Evolutionary conservation across 495 filamentous ascomycete genomes (phyloP).

Genomic region (Penicillium bovifimosum): DNA sequence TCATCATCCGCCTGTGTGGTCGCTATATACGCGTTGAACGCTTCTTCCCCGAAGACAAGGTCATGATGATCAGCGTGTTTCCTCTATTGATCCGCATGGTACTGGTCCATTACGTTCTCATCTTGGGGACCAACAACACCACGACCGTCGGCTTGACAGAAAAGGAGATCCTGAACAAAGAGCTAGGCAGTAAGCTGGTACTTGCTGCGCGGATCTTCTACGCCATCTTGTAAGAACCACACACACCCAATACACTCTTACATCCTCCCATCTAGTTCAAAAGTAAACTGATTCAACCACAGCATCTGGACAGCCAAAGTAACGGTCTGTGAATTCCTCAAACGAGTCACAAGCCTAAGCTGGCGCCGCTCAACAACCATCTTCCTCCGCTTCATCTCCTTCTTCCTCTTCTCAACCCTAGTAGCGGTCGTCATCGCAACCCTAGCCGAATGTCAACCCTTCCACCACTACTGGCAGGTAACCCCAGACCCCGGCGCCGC

Average conservation of each 20-base stretch:
- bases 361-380: conserved; percentile 68
- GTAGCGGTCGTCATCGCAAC: conserved; percentile 73
- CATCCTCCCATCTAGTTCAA: neutral
- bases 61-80: conserved; percentile 72
- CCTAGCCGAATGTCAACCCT: conserved; percentile 79
- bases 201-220: conserved; percentile 51
- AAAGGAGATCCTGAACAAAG: conserved; percentile 36
- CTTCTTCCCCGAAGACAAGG: conserved; percentile 82
- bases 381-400: conserved; percentile 62
- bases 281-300: neutral
- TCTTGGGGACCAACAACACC: conserved; percentile 84
- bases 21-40: conserved; percentile 75
- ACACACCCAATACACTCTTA: neutral
- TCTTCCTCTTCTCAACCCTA: conserved; percentile 71
- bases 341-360: conserved; percentile 60
- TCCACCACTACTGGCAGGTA: conserved; percentile 86
- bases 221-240: conserved; percentile 51
- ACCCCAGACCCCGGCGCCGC: conserved; percentile 77
- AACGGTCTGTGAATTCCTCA: conserved; percentile 86
- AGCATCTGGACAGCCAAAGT: conserved; percentile 92
- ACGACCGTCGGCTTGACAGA: conserved; percentile 36
- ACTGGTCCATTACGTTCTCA: conserved; percentile 75
- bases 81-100: conserved; percentile 80
- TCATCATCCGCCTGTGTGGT: conserved; percentile 67
- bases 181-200: conserved; percentile 50